Evolutionary conservation across 75 land plant genomes (phyloP).

Genomic region (Pinus albicaulis): DNA sequence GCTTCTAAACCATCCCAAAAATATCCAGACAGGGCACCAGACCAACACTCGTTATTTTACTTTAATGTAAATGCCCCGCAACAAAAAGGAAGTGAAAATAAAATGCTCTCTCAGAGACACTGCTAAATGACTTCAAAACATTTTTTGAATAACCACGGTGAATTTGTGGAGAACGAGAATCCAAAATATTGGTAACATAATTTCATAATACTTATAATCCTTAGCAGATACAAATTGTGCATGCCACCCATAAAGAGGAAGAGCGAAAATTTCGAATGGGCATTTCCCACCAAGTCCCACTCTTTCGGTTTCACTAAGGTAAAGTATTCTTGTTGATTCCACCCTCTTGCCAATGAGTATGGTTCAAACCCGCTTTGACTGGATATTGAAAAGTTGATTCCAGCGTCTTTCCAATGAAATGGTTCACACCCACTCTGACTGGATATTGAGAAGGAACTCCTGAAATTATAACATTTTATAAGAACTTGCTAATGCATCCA

Average conservation of each 20-base stretch:
- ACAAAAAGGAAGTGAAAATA: too few relatives aligned
- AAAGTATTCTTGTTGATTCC: too few relatives aligned
- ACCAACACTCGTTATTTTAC: neutral
- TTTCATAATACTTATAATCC: too few relatives aligned
- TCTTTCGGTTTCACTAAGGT: neutral
- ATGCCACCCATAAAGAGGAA: neutral
- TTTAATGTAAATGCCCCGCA: too few relatives aligned
- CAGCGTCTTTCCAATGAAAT: constrained; percentile 9
- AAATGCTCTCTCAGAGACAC: too few relatives aligned
- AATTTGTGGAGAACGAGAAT: too few relatives aligned
- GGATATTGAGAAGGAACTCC: constrained; percentile 29
- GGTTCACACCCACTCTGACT: constrained; percentile 27
- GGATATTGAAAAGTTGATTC: too few relatives aligned
- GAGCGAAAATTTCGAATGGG: neutral
- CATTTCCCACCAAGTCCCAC: constrained; percentile 3
- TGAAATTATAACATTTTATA: constrained; percentile 4
- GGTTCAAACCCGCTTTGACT: too few relatives aligned
- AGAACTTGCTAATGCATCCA: neutral
- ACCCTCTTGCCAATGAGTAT: neutral
- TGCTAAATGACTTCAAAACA: too few relatives aligned
- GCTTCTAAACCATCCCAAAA: neutral
- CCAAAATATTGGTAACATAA: too few relatives aligned
- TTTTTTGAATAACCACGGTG: too few relatives aligned
- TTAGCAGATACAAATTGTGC: neutral
- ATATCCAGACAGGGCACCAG: neutral